Evolutionary conservation across 78 protist species (phyloP).

Genomic region (Monosiga brevicollis): DNA sequence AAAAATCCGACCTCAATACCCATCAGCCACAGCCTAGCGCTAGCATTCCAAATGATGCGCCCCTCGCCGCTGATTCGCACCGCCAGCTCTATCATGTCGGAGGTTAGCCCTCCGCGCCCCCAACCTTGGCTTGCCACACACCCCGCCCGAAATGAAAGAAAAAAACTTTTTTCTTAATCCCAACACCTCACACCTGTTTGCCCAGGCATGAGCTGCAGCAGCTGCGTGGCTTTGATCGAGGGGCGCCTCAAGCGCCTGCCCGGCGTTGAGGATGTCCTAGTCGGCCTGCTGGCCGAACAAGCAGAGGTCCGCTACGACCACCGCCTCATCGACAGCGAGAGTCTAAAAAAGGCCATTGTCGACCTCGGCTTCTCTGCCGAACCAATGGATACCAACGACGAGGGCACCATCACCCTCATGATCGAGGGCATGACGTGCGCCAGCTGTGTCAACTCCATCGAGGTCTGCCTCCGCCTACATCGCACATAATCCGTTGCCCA

Average conservation of each 20-base stretch:
- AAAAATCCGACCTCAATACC: background rate
- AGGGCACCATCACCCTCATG: background rate
- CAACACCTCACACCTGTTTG: background rate
- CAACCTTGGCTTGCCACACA: background rate
- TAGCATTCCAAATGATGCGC: too few relatives aligned
- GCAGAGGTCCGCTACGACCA: background rate
- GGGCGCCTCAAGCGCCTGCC: background rate
- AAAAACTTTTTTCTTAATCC: too few relatives aligned
- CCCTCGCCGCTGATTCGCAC: background rate
- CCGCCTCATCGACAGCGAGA: background rate
- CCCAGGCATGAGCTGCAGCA: constrained; percentile 53
- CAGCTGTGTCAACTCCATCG: background rate
- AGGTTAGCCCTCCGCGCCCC: background rate
- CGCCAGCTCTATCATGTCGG: background rate
- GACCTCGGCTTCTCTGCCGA: constrained; percentile 16
- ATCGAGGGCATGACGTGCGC: constrained; percentile 15
- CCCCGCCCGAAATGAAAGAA: too few relatives aligned
- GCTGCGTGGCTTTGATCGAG: constrained; percentile 43
- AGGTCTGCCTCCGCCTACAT: background rate
- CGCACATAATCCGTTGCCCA: background rate
- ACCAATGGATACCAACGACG: background rate
- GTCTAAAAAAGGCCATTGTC: background rate
- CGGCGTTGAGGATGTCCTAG: constrained; percentile 16
- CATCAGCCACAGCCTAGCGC: background rate
- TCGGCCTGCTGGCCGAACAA: background rate